phyloP scores from a whole-genome alignment of 768 basidiomycete species.

The Pleurotus cornucopiae region DNA sequence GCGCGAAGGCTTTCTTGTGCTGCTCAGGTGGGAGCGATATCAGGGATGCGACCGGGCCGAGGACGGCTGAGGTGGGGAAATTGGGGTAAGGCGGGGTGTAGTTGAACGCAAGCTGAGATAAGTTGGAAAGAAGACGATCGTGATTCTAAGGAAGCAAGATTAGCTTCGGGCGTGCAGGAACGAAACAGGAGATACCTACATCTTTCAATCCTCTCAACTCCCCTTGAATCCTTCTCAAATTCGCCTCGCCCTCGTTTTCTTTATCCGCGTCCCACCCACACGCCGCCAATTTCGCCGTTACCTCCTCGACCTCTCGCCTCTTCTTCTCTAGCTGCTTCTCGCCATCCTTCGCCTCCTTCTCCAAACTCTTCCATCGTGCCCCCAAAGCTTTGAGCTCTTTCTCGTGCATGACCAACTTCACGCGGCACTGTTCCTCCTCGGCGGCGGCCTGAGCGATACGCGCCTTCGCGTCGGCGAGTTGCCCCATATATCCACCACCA shows the following conservation, averaged over 20 bases:
- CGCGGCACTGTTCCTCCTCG: constrained; percentile 79
- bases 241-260: constrained; percentile 54
- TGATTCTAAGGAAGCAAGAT: constrained; percentile 45
- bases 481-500: constrained; percentile 94
- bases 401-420: constrained; percentile 72
- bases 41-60: constrained; percentile 89
- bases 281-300: constrained; percentile 46
- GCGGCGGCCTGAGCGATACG: constrained; percentile 72
- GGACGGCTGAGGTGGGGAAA: constrained; percentile 85
- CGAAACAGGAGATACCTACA: constrained; percentile 32
- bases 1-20: constrained; percentile 78
- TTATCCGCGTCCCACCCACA: constrained; percentile 77
- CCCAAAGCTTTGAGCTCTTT: constrained; percentile 79
- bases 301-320: constrained; percentile 52
- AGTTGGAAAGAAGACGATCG: constrained; percentile 58
- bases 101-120: constrained; percentile 77
- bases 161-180: constrained; percentile 1
- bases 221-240: constrained; percentile 46
- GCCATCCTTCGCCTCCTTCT: constrained; percentile 78
- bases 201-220: constrained; percentile 57
- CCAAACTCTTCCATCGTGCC: constrained; percentile 75
- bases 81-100: constrained; percentile 72
- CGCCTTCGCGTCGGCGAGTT: constrained; percentile 81
- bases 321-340: constrained; percentile 61
- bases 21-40: constrained; percentile 68